Conservation (phyloP, 305 asterid species). For the Solanum aculeatissimum region DNA sequence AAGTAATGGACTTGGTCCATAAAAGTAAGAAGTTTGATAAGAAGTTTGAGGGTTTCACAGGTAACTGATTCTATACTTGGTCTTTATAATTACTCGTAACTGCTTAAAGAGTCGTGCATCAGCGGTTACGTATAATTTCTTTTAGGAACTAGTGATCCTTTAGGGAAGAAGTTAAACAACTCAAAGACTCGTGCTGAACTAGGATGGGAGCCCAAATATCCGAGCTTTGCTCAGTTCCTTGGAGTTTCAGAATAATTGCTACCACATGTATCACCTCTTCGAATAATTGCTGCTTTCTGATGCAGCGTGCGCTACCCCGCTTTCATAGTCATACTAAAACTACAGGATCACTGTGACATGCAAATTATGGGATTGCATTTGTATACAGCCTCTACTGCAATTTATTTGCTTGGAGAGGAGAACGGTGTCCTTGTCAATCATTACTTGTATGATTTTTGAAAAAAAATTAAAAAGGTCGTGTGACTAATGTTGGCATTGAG, state of each 20-base stretch:
- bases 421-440: not conserved
- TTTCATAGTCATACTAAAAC: not conserved
- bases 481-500: not conserved
- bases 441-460: no score
- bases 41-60: conserved; percentile 70
- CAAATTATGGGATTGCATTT: not conserved
- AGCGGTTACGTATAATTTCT: not conserved
- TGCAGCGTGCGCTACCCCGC: not conserved
- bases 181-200: conserved; percentile 60
- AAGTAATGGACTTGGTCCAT: conserved; percentile 64
- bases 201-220: conserved; percentile 80
- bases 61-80: conserved; percentile 15
- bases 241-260: conserved; percentile 25
- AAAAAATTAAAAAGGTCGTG: not conserved
- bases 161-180: conserved; percentile 81
- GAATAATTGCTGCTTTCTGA: not conserved
- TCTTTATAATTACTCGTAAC: not conserved
- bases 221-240: conserved; percentile 75
- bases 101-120: not conserved
- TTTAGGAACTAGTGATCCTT: conserved; percentile 67
- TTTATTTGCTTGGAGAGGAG: not conserved
- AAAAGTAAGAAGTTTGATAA: conserved; percentile 60
- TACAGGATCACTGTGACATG: not conserved
- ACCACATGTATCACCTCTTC: not conserved
- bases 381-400: not conserved